A percentile compares a stretch with the other conserved stretches of the same genome.
phyloP scores from a whole-genome alignment of 441 rosid genomes.

The Eugenia klotzschiana region DNA sequence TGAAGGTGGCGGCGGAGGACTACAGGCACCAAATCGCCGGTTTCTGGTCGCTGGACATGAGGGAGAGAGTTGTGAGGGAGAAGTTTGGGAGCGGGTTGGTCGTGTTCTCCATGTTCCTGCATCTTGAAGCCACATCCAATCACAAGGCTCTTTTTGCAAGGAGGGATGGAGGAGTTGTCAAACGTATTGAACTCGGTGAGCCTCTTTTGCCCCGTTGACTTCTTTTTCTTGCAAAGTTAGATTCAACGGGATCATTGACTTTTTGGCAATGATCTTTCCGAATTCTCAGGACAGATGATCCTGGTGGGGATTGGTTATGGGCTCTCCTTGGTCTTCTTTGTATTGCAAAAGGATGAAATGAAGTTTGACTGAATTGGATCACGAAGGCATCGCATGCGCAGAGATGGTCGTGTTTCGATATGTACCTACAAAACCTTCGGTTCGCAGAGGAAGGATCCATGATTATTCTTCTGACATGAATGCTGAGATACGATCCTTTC shows the following conservation, averaged over 20 bases:
- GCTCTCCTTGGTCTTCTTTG: background rate
- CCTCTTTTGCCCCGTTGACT: background rate
- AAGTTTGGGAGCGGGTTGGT: conserved; percentile 72
- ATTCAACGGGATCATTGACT: background rate
- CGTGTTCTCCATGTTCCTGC: conserved; percentile 49
- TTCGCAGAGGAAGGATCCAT: background rate
- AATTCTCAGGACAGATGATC: background rate
- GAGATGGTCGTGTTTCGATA: background rate
- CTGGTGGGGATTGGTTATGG: conserved; percentile 1
- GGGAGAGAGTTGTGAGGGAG: conserved; percentile 55
- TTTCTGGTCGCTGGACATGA: conserved; percentile 47
- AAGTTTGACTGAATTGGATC: background rate
- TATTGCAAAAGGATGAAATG: background rate
- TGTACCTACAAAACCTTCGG: background rate
- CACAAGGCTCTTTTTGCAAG: background rate
- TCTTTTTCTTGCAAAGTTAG: background rate
- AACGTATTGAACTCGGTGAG: conserved; percentile 32
- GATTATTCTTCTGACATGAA: background rate
- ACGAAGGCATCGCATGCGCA: background rate
- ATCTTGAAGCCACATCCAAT: conserved; percentile 18
- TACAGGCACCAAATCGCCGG: conserved; percentile 19
- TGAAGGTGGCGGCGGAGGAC: conserved; percentile 43
- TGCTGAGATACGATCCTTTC: background rate
- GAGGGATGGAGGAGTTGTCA: conserved; percentile 2
- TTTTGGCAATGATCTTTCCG: background rate